Percentiles rank a stretch among this genome's conserved stretches.
phyloP scores from a whole-genome alignment of 1,139 yeast species.

The Lodderomyces metapsilosis region DNA sequence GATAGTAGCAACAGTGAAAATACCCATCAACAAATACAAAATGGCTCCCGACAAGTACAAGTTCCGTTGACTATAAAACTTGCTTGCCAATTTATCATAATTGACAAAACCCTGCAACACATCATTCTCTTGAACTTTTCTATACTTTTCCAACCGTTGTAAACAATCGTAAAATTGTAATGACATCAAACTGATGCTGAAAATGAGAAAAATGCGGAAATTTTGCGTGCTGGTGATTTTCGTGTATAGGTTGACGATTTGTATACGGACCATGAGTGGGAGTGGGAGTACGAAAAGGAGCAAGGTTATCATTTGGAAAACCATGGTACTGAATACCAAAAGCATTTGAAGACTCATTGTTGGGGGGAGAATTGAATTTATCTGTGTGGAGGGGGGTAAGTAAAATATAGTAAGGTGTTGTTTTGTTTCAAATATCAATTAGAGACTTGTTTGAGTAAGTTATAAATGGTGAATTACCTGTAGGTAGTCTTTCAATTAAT shows the following conservation, averaged over 20 bases:
- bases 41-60: constrained; percentile 72
- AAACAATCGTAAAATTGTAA: constrained; percentile 62
- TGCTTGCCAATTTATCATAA: constrained; percentile 47
- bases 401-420: too few species aligned
- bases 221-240: constrained; percentile 39
- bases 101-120: constrained; percentile 17
- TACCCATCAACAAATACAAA: constrained; percentile 57
- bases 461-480: too few species aligned
- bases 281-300: constrained; percentile 59
- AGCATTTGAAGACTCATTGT: constrained; percentile 49
- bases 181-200: constrained; percentile 45
- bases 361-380: too few species aligned
- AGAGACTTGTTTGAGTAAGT: too few species aligned
- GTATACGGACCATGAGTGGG: constrained; percentile 53
- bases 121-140: constrained; percentile 18
- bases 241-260: constrained; percentile 40
- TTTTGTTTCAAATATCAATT: not conserved
- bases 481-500: too few species aligned
- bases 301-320: constrained; percentile 54
- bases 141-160: constrained; percentile 41
- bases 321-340: constrained; percentile 42
- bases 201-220: constrained; percentile 48
- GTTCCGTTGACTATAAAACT: constrained; percentile 70
- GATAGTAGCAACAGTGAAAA: constrained; percentile 55
- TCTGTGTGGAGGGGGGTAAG: too few species aligned